Evolutionary conservation across 1,284 basidiomycete genomes (phyloP).

Genomic region (Cutaneotrichosporon dermatis): DNA sequence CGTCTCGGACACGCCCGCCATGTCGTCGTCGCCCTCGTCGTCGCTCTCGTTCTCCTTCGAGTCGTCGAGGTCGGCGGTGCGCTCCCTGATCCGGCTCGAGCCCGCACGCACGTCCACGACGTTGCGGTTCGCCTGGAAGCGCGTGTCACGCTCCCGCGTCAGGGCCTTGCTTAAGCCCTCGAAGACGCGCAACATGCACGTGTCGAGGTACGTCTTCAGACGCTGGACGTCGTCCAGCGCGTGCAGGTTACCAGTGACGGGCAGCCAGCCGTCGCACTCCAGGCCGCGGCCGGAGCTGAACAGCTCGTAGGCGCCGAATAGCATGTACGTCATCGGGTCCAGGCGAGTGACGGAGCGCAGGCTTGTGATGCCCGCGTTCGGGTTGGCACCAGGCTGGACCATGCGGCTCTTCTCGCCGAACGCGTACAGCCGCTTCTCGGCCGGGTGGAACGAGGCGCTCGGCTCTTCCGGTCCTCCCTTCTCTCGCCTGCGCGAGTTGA

Average conservation of each 20-base stretch:
- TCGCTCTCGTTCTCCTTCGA: constrained; percentile 55
- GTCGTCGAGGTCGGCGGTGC: constrained; percentile 33
- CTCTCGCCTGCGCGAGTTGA: constrained; percentile 71
- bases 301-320: constrained; percentile 84
- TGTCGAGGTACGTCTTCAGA: constrained; percentile 77
- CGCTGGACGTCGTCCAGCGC: constrained; percentile 77
- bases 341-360: constrained; percentile 78
- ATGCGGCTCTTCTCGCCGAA: constrained; percentile 83
- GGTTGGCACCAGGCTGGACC: constrained; percentile 37
- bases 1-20: not conserved
- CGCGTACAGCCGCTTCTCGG: constrained; percentile 75
- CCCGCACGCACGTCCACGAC: constrained; percentile 18
- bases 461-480: constrained; percentile 51
- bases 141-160: constrained; percentile 28
- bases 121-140: constrained; percentile 21
- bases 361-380: constrained; percentile 34
- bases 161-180: constrained; percentile 64
- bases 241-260: constrained; percentile 71
- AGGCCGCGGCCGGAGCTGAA: constrained; percentile 64
- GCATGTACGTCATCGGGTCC: constrained; percentile 84
- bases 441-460: constrained; percentile 47
- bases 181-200: constrained; percentile 84
- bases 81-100: constrained; percentile 22
- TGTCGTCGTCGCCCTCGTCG: constrained; percentile 55
- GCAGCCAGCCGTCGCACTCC: constrained; percentile 87